Evolutionary conservation across 2,329 filamentous ascomycete species (phyloP), one percentile per base, ranked within the genome.

Genomic region (Fusarium succisae): DNA sequence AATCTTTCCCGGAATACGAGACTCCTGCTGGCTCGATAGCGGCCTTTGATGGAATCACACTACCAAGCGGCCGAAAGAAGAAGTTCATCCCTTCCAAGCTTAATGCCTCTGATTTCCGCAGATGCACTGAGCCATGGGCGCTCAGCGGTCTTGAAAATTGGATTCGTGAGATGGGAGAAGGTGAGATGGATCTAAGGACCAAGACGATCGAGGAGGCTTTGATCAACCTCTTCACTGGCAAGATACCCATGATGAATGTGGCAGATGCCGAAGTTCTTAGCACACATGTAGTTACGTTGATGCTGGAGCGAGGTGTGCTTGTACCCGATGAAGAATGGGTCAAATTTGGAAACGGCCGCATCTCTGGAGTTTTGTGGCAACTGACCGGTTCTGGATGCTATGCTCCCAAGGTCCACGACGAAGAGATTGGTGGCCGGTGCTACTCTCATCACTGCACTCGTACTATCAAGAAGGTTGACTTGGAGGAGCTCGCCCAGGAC

Each of bases 241-340:
- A 98, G 82, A 95, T 99, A 2, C 95, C 96, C 1, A 99, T 95
- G 1, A 98, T 99, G 94, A 98, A 99, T 77, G 96, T 96, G 47
- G 95, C 96, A 11, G 97, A 99, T 85, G 96, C 96, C 1, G 96
- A 99, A 81, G 92, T 92, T 2, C 86, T 99, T 58, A 94, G 94
- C 70, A 89, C 90, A 66, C 91, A 90, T 45, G 93, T 98, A 1
- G 91, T 97, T 5, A 87, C 91, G 62, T 90, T 92, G 53, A 96
- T 99, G 94, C 89, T 96, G 74, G 88, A 90, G 30, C 91, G 92
- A 14, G 92, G 91, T 44, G 94, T 94, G 17, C 85, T 99, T 38
- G 86, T 97, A 10, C 91, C 92, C 20, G 96, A 98, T 39, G 96
- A 99, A 82, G 97, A 99, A 84, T 99, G 97, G 96, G 92, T 99